Conservation (phyloP, 495 filamentous ascomycete species). For the Ascobolus immersus region DNA sequence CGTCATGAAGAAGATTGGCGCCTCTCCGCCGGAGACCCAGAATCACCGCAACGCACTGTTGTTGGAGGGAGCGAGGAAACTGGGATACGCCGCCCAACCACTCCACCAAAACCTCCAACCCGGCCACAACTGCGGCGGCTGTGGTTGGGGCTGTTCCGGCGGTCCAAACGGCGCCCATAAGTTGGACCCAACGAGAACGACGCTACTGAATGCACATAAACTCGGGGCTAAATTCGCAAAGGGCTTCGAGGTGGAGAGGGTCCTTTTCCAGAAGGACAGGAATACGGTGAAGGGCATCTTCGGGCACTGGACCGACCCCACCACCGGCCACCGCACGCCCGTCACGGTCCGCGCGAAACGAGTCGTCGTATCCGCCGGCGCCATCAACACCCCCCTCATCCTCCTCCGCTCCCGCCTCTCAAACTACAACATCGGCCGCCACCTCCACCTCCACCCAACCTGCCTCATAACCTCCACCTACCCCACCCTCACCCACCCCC, state of each 20-base stretch:
- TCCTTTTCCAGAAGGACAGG: slow-evolving; percentile 34
- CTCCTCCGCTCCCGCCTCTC: slow-evolving; percentile 48
- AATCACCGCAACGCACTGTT: slow-evolving; percentile 42
- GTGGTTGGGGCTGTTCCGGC: slow-evolving; percentile 45
- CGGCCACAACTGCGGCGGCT: slow-evolving; percentile 55
- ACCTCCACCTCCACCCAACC: slow-evolving; percentile 61
- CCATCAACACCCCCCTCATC: slow-evolving; percentile 48
- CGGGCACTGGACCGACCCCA: no score
- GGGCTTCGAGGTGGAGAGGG: slow-evolving; percentile 40
- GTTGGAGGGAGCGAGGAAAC: slow-evolving; percentile 45
- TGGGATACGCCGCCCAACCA: slow-evolving; percentile 43
- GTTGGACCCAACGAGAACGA: slow-evolving; percentile 48
- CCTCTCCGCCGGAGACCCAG: no score
- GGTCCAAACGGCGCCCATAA: slow-evolving; percentile 39
- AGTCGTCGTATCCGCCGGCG: slow-evolving; percentile 51
- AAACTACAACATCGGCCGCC: slow-evolving; percentile 61
- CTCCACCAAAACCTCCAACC: slow-evolving; percentile 73
- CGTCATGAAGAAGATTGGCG: no score
- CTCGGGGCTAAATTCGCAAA: slow-evolving; percentile 58
- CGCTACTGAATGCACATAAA: slow-evolving; percentile 48
- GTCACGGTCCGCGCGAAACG: no score
- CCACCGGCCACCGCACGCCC: no score
- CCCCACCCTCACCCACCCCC: slow-evolving; percentile 16
- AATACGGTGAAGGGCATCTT: no score
- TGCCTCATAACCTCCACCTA: slow-evolving; percentile 33